Percentiles rank a stretch among this genome's conserved stretches.
Conservation (phyloP, 2,329 filamentous ascomycete species). For the Clarireedia homoeocarpa region DNA sequence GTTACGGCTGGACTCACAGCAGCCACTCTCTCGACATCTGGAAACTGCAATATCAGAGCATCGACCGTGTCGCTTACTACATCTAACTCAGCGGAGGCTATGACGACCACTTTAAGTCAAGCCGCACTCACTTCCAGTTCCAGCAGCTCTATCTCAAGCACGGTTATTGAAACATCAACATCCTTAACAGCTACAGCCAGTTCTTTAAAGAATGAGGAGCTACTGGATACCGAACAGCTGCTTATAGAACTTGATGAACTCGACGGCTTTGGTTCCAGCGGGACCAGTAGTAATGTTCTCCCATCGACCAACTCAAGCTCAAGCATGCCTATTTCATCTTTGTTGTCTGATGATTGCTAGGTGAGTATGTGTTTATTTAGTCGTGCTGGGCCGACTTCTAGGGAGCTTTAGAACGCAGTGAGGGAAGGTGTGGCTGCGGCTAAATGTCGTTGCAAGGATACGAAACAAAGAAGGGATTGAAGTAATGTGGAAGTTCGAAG, state of each 20-base stretch:
- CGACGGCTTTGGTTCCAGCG: not conserved
- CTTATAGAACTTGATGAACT: not conserved
- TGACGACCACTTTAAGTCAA: not conserved
- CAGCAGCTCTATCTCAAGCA: not conserved
- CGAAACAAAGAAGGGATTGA: not conserved
- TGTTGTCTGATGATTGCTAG: not conserved
- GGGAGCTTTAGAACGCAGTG: not conserved
- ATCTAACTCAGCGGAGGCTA: not conserved
- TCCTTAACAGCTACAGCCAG: not conserved
- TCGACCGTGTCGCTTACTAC: not conserved
- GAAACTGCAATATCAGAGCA: not conserved
- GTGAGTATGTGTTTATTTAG: slow-evolving; percentile 1
- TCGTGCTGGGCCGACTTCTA: slow-evolving; percentile 1
- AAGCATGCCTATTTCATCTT: not conserved
- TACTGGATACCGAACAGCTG: too few relatives aligned
- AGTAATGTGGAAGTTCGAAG: not conserved
- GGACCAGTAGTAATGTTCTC: not conserved
- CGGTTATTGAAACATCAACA: not conserved
- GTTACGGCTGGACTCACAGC: not conserved
- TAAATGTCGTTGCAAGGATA: too few relatives aligned
- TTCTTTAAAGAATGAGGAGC: not conserved
- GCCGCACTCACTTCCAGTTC: not conserved
- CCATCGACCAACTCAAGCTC: not conserved
- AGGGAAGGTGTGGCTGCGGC: not conserved
- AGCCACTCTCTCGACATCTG: not conserved